Conservation (phyloP, 371 early-diverging fungal species). For the Funneliformis caledonium region DNA sequence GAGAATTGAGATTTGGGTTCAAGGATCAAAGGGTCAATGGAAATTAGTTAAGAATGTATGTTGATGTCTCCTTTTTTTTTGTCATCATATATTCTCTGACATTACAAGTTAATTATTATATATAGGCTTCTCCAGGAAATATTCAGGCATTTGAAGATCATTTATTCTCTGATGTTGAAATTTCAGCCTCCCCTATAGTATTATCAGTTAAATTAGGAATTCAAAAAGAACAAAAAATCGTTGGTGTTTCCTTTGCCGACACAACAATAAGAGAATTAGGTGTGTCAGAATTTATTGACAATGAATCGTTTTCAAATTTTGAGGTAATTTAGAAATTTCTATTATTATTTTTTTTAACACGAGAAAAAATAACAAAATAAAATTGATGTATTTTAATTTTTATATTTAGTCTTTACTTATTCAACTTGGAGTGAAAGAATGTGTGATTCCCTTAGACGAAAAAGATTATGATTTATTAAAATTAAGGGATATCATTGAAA, state of each 20-base stretch:
- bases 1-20: slow-evolving; percentile 88
- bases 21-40: slow-evolving; percentile 52
- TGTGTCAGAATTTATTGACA: slow-evolving; percentile 89
- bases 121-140: slow-evolving; percentile 91
- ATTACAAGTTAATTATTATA: too few species aligned
- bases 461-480: slow-evolving; percentile 73
- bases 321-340: slow-evolving; percentile 60
- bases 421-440: slow-evolving; percentile 92
- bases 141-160: slow-evolving; percentile 88
- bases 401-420: slow-evolving; percentile 73
- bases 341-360: neutral
- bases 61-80: neutral
- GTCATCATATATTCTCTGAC: neutral
- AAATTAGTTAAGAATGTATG: slow-evolving; percentile 51
- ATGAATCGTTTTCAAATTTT: slow-evolving; percentile 88
- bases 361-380: neutral
- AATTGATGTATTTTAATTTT: neutral
- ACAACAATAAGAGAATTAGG: slow-evolving; percentile 79
- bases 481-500: slow-evolving; percentile 67
- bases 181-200: slow-evolving; percentile 80
- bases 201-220: slow-evolving; percentile 70
- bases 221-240: slow-evolving; percentile 49
- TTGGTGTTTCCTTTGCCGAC: slow-evolving; percentile 90
- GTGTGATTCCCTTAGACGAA: slow-evolving; percentile 70
- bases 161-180: slow-evolving; percentile 73